These are phyloP conservation scores for Penicillium parvum DNA, from an alignment of 495 filamentous ascomycete genomes.

Conservation along the genomic window DNA sequence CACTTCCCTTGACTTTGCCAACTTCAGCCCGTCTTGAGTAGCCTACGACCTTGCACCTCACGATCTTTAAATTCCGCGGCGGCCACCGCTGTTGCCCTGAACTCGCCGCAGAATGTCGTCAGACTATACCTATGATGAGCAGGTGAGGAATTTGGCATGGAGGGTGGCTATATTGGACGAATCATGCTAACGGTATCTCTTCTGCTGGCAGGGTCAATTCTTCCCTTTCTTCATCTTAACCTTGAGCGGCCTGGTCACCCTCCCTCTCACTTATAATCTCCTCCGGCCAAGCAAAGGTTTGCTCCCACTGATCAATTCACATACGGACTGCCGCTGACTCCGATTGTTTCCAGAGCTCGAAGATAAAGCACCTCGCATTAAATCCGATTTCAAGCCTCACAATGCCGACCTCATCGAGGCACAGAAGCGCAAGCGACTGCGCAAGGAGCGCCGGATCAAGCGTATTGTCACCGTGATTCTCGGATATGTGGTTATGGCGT, in stretches of 20 bases:
- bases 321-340: not conserved
- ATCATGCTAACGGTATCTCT: constrained; percentile 6
- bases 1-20: not conserved
- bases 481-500: constrained; percentile 82
- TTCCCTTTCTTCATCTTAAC: constrained; percentile 98
- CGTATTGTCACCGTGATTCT: constrained; percentile 67
- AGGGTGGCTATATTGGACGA: too few relatives aligned
- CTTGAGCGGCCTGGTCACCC: constrained; percentile 77
- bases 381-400: constrained; percentile 73
- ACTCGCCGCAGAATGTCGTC: constrained; percentile 69
- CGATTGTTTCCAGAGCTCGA: constrained; percentile 48
- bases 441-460: constrained; percentile 86
- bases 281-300: constrained; percentile 71
- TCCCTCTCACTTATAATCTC: constrained; percentile 85
- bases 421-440: constrained; percentile 82
- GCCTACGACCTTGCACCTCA: constrained; percentile 15
- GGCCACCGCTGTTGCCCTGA: constrained; percentile 41
- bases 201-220: constrained; percentile 71
- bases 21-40: constrained; percentile 2
- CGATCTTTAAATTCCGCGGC: constrained; percentile 29
- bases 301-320: constrained; percentile 16
- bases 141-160: constrained; percentile 52
- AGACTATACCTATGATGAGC: constrained; percentile 97
- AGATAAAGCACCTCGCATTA: constrained; percentile 63
- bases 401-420: constrained; percentile 79